These are phyloP conservation scores for Cryptococcus sp. DNA, from an alignment of 1,284 basidiomycete species.

Conservation along the genomic window DNA sequence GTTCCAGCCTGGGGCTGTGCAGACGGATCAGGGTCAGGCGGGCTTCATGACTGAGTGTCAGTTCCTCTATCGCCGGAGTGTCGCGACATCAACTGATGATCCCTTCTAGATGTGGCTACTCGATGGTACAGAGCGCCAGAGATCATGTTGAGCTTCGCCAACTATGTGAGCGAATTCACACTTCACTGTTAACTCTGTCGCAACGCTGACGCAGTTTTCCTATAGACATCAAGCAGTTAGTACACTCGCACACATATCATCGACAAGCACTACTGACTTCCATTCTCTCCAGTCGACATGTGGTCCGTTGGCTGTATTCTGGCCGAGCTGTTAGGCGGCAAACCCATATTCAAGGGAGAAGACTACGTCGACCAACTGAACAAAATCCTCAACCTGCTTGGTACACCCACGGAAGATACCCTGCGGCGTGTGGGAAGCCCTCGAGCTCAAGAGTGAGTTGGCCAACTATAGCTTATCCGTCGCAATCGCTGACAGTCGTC, in stretches of 20 bases:
- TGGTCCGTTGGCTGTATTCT: slow-evolving; percentile 99
- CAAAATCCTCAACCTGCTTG: slow-evolving; percentile 95
- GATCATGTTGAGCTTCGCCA: slow-evolving; percentile 96
- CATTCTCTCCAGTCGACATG: slow-evolving; percentile 71
- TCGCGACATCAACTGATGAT: background rate
- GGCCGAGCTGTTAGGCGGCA: slow-evolving; percentile 92
- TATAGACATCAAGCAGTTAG: slow-evolving; percentile 57
- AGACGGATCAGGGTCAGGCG: slow-evolving; percentile 68
- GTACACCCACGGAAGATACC: slow-evolving; percentile 95
- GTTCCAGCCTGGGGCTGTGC: slow-evolving; percentile 76
- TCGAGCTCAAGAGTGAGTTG: slow-evolving; percentile 62
- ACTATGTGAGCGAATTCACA: slow-evolving; percentile 66
- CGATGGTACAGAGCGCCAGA: slow-evolving; percentile 96
- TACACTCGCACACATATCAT: background rate
- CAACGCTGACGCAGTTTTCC: slow-evolving; percentile 1
- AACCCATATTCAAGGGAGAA: slow-evolving; percentile 97
- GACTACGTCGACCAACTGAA: slow-evolving; percentile 99
- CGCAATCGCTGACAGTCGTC: background rate
- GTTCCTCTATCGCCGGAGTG: slow-evolving; percentile 13
- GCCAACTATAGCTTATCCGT: background rate
- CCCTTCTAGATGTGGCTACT: slow-evolving; percentile 71
- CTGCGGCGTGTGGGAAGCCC: slow-evolving; percentile 91
- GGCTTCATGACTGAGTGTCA: slow-evolving; percentile 98
- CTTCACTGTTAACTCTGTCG: background rate
- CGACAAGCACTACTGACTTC: slow-evolving; percentile 9